Base-by-base conservation (phyloP, 495 filamentous ascomycete species). In the Neurospora sp. region DNA sequence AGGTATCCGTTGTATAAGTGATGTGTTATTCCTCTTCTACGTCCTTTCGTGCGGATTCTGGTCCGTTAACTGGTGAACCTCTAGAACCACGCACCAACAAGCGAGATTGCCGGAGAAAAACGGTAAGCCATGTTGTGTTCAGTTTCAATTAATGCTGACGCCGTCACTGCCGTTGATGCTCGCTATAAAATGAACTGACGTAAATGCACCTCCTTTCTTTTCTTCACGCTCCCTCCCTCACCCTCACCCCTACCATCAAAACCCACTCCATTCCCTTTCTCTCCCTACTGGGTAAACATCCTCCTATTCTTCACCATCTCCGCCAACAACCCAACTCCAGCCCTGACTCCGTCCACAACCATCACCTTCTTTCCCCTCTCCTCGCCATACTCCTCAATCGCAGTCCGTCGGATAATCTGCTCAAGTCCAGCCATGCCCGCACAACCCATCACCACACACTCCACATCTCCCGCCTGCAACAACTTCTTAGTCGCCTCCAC, bases 381-480 rank as follows among this genome's bases (percentile, higher is more conserved):
- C 59, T 86, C 82, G 16, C 92, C 93, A 74, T 90, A 89, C 23
- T 85, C 85, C 72, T 90, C 87, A 38, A 88, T 78, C 59, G 92
- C 92, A 3, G 90, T 91, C 44, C 88, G 87, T 70, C 91, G 86
- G 62, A 97, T 93, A 70, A 92, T 91, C 72, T 90, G 86, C 72
- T 95, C 92, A 84, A 98, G 88, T 14, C 95, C 96, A 31, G 89
- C 91, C 96, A 98, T 97, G 5, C 96, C 95, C 48, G 94, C 95
- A 83, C 94, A 97, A 3, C 91, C 91, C 82, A 93, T 85, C 72
- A 93, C 88, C 35, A 93, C 89, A 74, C 91, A 87, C 38, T 87
- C 87, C 0, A 94, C 90, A 5, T 81, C 74, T 0, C 87, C 85
- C 10, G 82, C 83, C 23, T 81, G 80, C 35, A 97, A 79, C 42